These are phyloP conservation scores for Rosa persica DNA, from an alignment of 306 rosid species.

Conservation along the genomic window DNA sequence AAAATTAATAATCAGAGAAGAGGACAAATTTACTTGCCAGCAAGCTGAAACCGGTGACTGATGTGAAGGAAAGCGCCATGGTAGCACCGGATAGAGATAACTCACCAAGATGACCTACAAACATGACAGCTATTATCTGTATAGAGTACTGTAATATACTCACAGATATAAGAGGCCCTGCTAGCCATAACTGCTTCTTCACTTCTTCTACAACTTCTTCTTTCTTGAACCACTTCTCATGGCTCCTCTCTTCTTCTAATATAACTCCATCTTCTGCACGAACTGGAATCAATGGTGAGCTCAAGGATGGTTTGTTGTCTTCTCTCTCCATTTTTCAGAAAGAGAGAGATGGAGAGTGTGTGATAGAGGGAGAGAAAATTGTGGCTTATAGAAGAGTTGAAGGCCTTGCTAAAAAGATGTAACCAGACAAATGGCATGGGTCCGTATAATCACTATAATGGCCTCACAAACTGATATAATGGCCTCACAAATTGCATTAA, in stretches of 20 bases:
- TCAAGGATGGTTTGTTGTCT: constrained; percentile 22
- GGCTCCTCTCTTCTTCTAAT: constrained; percentile 15
- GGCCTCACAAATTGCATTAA: background rate
- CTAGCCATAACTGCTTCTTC: constrained; percentile 79
- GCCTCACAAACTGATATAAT: background rate
- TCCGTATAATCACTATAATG: background rate
- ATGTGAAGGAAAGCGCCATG: constrained; percentile 69
- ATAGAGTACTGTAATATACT: constrained; percentile 45
- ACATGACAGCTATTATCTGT: constrained; percentile 72
- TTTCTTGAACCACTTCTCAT: constrained; percentile 13
- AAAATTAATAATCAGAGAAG: background rate
- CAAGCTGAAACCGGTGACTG: constrained; percentile 75
- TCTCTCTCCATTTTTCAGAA: constrained; percentile 39
- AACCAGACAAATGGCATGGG: background rate
- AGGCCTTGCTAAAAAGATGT: background rate
- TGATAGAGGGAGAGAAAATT: background rate
- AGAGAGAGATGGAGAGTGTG: background rate
- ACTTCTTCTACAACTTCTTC: constrained; percentile 44
- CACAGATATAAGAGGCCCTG: constrained; percentile 62
- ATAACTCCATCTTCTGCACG: constrained; percentile 27
- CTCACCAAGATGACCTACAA: constrained; percentile 71
- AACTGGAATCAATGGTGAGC: constrained; percentile 41
- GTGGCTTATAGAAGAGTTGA: background rate
- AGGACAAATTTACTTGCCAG: constrained; percentile 42
- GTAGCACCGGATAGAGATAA: constrained; percentile 65